Percentiles rank a stretch among this genome's conserved stretches.
Conservation (phyloP, 352 stramenopile species). For the Pythium dissimile region DNA sequence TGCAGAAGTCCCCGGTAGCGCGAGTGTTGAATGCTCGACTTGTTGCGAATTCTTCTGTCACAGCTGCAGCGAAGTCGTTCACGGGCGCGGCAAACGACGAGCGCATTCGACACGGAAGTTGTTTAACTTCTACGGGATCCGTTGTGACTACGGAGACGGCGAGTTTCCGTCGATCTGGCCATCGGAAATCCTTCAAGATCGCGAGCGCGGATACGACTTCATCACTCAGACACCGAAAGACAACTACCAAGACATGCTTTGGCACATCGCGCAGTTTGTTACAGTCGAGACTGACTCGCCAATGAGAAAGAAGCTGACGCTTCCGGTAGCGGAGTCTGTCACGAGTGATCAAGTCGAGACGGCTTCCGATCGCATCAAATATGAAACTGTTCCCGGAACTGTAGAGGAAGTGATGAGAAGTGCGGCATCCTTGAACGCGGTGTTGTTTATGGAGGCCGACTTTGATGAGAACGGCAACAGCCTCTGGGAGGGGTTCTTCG, state of each 20-base stretch:
- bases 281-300: constrained; percentile 37
- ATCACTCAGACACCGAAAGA: constrained; percentile 42
- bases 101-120: constrained; percentile 74
- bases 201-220: constrained; percentile 63
- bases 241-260: constrained; percentile 65
- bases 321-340: neutral
- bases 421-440: neutral
- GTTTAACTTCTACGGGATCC: constrained; percentile 90
- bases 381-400: neutral
- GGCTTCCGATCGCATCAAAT: neutral
- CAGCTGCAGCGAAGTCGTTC: constrained; percentile 80
- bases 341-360: neutral
- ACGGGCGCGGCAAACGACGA: constrained; percentile 73
- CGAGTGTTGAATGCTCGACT: constrained; percentile 81
- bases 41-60: constrained; percentile 92
- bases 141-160: constrained; percentile 90
- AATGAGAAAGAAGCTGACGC: constrained; percentile 14
- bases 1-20: constrained; percentile 41
- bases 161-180: constrained; percentile 89
- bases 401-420: neutral
- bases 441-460: constrained; percentile 40
- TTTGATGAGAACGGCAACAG: constrained; percentile 49
- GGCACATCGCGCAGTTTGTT: constrained; percentile 54
- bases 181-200: constrained; percentile 84
- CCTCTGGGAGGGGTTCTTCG: constrained; percentile 69